Conservation (phyloP, 2,329 filamentous ascomycete species). For the Aspergillus ustus region DNA sequence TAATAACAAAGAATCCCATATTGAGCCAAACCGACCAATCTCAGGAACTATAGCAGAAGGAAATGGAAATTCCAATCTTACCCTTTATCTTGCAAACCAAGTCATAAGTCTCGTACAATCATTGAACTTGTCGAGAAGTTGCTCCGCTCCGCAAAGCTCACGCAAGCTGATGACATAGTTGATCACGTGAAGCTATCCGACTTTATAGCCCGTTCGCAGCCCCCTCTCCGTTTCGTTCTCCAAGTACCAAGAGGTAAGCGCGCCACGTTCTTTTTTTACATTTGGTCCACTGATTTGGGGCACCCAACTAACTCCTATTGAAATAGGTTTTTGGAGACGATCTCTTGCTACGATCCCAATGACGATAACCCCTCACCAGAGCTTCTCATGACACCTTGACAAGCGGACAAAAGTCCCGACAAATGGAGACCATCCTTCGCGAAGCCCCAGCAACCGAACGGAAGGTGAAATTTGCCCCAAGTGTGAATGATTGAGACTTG, state of each 20-base stretch:
- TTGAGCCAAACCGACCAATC: too few relatives aligned
- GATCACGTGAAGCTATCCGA: conserved; percentile 9
- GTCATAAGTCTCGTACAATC: conserved; percentile 1
- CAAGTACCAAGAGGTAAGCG: conserved; percentile 5
- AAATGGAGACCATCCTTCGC: conserved; percentile 43
- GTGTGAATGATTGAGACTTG: conserved; percentile 48
- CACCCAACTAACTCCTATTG: not conserved
- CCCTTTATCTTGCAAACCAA: conserved; percentile 5
- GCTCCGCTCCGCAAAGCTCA: not conserved
- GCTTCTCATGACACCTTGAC: conserved; percentile 44
- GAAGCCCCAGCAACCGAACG: conserved; percentile 31
- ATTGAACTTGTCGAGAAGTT: not conserved
- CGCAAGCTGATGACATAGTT: conserved; percentile 12
- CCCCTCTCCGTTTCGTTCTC: not conserved
- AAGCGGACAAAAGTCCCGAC: conserved; percentile 20
- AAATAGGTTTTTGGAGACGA: conserved; percentile 12
- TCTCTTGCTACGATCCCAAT: conserved; percentile 38
- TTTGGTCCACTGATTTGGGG: not conserved
- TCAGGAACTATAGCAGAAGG: not conserved
- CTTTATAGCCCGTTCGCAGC: conserved; percentile 1
- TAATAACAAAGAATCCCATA: not conserved
- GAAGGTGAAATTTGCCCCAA: conserved; percentile 40
- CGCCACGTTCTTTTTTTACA: too few relatives aligned
- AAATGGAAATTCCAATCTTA: conserved; percentile 1
- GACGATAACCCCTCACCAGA: conserved; percentile 46